Percentiles rank a stretch among this genome's conserved stretches.
Evolutionary conservation across 805 yeast genomes (phyloP).

Genomic region (Scheffersomyces amazonensis): DNA sequence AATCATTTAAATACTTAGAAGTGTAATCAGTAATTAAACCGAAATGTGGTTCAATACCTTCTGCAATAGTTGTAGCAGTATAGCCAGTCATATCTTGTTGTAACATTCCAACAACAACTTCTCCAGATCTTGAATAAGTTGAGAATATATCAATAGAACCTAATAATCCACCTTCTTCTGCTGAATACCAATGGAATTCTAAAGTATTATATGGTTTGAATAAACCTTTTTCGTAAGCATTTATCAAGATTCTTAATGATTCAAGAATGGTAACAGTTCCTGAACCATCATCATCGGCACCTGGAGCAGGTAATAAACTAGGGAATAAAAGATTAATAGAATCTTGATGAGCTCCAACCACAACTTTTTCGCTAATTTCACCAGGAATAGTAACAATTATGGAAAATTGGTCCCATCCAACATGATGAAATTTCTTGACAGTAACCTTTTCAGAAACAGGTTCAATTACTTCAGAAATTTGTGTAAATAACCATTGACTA

Average conservation of each 20-base stretch:
- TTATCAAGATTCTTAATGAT: conserved; percentile 61
- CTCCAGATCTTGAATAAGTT: conserved; percentile 41
- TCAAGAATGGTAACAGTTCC: conserved; percentile 82
- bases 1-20: conserved; percentile 51
- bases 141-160: conserved; percentile 82
- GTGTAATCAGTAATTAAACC: conserved; percentile 82
- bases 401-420: conserved; percentile 75
- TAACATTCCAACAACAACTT: conserved; percentile 72
- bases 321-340: conserved; percentile 76
- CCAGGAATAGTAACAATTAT: conserved; percentile 67
- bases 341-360: conserved; percentile 90
- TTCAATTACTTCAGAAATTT: conserved; percentile 39
- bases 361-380: conserved; percentile 47
- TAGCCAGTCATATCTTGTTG: conserved; percentile 96
- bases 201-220: conserved; percentile 66
- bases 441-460: conserved; percentile 23
- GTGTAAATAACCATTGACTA: conserved; percentile 64
- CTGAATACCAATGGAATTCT: conserved; percentile 93
- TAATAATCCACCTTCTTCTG: conserved; percentile 88
- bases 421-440: conserved; percentile 55
- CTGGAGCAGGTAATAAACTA: conserved; percentile 70
- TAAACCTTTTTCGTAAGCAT: conserved; percentile 26
- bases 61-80: conserved; percentile 48
- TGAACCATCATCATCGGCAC: conserved; percentile 93
- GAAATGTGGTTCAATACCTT: conserved; percentile 58